Evolutionary conservation across 306 rosid species (phyloP).

Genomic region (Medicago truncatula): MtrunA17r5.0-ANR NC_053046.1:42629501-42630000

Average conservation of each 20-base stretch:
- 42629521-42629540: not conserved
- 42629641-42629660: too few relatives aligned
- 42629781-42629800: not conserved
- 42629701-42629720: too few relatives aligned
- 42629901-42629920: not conserved
- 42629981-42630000: conserved; percentile 16
- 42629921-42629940: not conserved
- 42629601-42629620: too few relatives aligned
- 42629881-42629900: not conserved
- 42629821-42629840: not conserved
- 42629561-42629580: too few relatives aligned
- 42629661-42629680: too few relatives aligned
- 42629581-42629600: too few relatives aligned
- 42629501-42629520: not conserved
- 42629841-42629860: not conserved
- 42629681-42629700: too few relatives aligned
- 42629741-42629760: too few relatives aligned
- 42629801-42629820: not conserved
- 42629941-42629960: not conserved
- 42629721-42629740: too few relatives aligned
- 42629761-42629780: too few relatives aligned
- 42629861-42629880: not conserved
- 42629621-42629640: too few relatives aligned
- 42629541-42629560: too few relatives aligned
- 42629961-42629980: conserved; percentile 3